Evolutionary conservation across 148 eudicot genomes (phyloP), one percentile per base, ranked within the genome.

Genomic region (Chenopodium quinoa): DNA sequence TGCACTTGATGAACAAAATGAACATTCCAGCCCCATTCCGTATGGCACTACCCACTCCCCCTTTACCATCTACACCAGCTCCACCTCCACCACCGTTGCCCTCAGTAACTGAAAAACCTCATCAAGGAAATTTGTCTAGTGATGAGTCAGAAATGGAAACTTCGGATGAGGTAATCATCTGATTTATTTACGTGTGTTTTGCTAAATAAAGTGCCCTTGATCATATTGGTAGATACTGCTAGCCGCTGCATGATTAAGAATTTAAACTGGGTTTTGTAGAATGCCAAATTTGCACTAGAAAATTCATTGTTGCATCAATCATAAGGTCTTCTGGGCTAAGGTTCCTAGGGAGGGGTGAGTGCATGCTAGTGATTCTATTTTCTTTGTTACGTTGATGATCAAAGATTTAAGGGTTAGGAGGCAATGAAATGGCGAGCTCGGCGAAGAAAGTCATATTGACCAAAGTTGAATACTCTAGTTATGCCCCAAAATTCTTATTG

Each of bases 1-100:
- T 96, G 84, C 99, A 96, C 86, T 88, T 96, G 86, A 96, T 96
- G 99, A 96, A 96, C 89, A 96, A 96, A 85, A 92, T 96, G 99
- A 96, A 96, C 84, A 96, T 96, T 83, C 99, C 98, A 44, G 99
- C 99, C 73, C 98, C 98, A 77, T 96, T 96, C 71, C 95, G 95
- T 70, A 90, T 90, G 91, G 99, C 98, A 62, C 88, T 96, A 72
- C 98, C 95, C 27, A 96, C 93, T 75, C 99, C 99, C 73, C 98
- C 99, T 71, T 91, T 95, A 50, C 98, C 97, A 67, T 87, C 91
- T 89, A 87, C 76, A 56, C 86, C 91, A 44, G 88, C 86, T 71
- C 90, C 93, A n/a, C 89, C 90, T 0, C 91, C 95, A 44, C 93
- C 93, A 40, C 91, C 88, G 47, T 84, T 88, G 48, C 90, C 92